phyloP scores from a whole-genome alignment of 495 filamentous ascomycete genomes.

The Penicillium desertorum region DNA sequence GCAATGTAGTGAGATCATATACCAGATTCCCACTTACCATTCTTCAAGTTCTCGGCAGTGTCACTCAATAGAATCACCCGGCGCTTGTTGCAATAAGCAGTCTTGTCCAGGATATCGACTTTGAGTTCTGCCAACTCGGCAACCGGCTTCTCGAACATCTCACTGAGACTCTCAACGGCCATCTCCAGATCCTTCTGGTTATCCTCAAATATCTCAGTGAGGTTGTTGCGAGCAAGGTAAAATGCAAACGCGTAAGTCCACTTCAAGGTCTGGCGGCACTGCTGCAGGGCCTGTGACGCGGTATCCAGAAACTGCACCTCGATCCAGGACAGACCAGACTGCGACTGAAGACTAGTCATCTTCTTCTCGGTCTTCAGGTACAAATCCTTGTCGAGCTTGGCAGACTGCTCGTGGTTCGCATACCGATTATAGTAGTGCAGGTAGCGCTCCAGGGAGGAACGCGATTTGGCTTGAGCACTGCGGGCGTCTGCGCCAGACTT shows the following conservation, averaged over 20 bases:
- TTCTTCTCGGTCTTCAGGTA: conserved; percentile 97
- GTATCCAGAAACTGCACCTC: conserved; percentile 95
- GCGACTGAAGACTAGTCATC: conserved; percentile 91
- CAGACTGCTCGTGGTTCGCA: conserved; percentile 97
- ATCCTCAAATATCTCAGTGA: conserved; percentile 96
- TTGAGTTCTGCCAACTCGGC: conserved; percentile 80
- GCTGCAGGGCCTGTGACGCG: conserved; percentile 90
- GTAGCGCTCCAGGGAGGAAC: conserved; percentile 88
- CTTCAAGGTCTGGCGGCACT: conserved; percentile 94
- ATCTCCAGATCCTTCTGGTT: conserved; percentile 98
- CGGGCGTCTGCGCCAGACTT: conserved; percentile 88
- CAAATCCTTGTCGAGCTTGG: conserved; percentile 94
- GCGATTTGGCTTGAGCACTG: conserved; percentile 84
- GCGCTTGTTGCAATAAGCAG: conserved; percentile 89
- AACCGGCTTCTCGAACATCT: conserved; percentile 97
- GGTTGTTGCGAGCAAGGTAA: conserved; percentile 91
- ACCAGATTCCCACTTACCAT: conserved; percentile 58
- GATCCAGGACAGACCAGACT: conserved; percentile 97
- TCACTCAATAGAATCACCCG: conserved; percentile 85
- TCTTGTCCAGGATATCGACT: conserved; percentile 98
- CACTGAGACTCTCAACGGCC: conserved; percentile 89
- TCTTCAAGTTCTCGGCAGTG: conserved; percentile 85
- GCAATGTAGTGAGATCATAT: background rate
- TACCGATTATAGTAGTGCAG: conserved; percentile 99
- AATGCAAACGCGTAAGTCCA: conserved; percentile 99